Evolutionary conservation across 345 rosid species (phyloP).

Genomic region (Kernera saxatilis): DNA sequence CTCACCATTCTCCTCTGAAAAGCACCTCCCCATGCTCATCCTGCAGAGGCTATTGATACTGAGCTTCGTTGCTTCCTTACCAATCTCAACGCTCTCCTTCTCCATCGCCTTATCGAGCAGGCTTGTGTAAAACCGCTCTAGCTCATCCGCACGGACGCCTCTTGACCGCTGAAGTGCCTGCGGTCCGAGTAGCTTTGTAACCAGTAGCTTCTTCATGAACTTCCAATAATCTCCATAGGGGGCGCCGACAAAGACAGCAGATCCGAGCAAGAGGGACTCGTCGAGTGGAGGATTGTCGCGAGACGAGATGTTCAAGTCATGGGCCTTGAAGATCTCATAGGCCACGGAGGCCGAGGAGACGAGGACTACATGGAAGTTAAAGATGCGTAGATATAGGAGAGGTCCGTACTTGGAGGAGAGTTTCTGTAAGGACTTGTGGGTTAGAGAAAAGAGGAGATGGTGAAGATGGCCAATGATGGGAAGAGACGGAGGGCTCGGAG

Average conservation of each 20-base stretch:
- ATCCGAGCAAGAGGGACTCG: not conserved
- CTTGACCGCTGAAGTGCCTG: conserved; percentile 9
- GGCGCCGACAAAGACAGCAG: not conserved
- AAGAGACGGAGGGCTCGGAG: conserved; percentile 1
- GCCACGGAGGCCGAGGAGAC: conserved; percentile 2
- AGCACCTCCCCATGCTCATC: conserved; percentile 37
- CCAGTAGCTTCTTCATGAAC: conserved; percentile 20
- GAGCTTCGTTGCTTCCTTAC: not conserved
- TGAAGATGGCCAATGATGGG: conserved; percentile 7
- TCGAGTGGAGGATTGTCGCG: not conserved
- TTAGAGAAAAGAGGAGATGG: not conserved
- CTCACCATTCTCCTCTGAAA: not conserved
- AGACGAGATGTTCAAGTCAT: not conserved
- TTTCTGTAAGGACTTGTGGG: not conserved
- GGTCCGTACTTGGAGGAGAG: conserved; percentile 3
- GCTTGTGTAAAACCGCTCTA: not conserved
- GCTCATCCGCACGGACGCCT: conserved; percentile 1
- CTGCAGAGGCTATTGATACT: conserved; percentile 6
- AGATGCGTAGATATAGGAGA: not conserved
- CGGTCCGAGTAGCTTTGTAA: conserved; percentile 14
- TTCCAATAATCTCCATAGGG: conserved; percentile 13
- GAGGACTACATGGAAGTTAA: not conserved
- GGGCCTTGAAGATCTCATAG: conserved; percentile 1
- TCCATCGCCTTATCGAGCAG: not conserved
- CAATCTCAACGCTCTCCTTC: conserved; percentile 7